Evolutionary conservation across 306 rosid species (phyloP), one percentile per base, ranked within the genome.

Genomic region (Inga oerstediana): DNA sequence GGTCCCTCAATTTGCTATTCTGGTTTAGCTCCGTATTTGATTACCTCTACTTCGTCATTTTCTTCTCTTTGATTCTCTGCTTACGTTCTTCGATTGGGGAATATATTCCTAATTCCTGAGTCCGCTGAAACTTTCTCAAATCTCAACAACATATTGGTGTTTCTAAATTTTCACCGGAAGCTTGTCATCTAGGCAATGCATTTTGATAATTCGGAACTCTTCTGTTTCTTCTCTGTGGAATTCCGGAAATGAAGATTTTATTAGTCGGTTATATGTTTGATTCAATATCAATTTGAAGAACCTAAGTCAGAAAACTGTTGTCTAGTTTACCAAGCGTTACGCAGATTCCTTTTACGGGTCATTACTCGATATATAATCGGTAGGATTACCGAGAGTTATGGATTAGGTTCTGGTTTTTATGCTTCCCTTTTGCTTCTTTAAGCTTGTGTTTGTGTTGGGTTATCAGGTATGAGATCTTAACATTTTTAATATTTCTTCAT

Each of bases 381-480:
- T 72, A 17, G 35, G 22, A 75, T 59, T 79, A 13, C 68, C 17
- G 11, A 49, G 48, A 41, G 75, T 52, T 76, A 78, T 13, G 65
- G 82, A 77, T 84, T 87, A 15, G 48, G 82, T 65, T 48, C 62
- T 58, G 71, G 66, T 78, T 71, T n/a, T 43, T 44, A 7, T 17
- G 22, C 22, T 4, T 0, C 49, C 52, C 32, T 77, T 17, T 27
- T 56, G 24, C 61, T 48, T 3, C 22, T 27, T 34, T 34, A 17
- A 37, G 70, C 19, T 27, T 61, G 32, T 82, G 66, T 68, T 37
- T 9, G 62, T 86, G 14, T 54, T 84, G 41, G 83, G 58, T 43
- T 13, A 37, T 56, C 64, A 80, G 82, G 81, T 75, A 81, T 80
- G 79, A 80, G 84, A 82, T 82, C 81, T 83, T 89, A 34, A 22